Evolutionary conservation across 371 early-diverging fungal genomes (phyloP).

Genomic region (Capillidium rhysosporum): DNA sequence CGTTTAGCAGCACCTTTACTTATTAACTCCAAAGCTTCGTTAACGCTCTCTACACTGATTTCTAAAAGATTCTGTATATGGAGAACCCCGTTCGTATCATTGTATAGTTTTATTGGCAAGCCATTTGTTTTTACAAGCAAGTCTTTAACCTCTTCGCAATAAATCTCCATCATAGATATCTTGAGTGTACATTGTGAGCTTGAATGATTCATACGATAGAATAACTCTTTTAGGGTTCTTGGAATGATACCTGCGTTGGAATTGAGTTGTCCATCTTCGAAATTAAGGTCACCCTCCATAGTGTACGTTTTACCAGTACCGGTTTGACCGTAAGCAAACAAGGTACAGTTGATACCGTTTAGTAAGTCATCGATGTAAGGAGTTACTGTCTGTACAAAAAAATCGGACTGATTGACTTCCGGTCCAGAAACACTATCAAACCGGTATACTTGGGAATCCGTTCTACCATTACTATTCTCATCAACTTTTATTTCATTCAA

Average conservation of each 20-base stretch:
- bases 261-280: constrained; percentile 12
- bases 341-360: constrained; percentile 76
- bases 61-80: constrained; percentile 71
- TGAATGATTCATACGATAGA: constrained; percentile 35
- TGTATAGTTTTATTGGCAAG: constrained; percentile 36
- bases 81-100: constrained; percentile 42
- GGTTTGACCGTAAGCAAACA: constrained; percentile 92
- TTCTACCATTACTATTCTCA: not conserved
- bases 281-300: constrained; percentile 62
- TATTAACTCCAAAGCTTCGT: constrained; percentile 53
- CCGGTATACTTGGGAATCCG: not conserved
- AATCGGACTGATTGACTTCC: constrained; percentile 48
- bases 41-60: constrained; percentile 36
- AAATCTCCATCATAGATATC: constrained; percentile 88
- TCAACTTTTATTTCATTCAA: not conserved
- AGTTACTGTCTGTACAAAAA: constrained; percentile 66
- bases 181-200: constrained; percentile 48
- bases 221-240: constrained; percentile 61
- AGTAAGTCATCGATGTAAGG: constrained; percentile 69
- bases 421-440: constrained; percentile 90
- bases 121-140: constrained; percentile 35
- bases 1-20: constrained; percentile 55
- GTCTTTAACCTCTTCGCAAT: constrained; percentile 95
- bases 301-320: constrained; percentile 83
- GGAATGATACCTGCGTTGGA: constrained; percentile 77